Conservation (phyloP, 1,284 basidiomycete species). For the Phellopilus nigrolimitatus region DNA sequence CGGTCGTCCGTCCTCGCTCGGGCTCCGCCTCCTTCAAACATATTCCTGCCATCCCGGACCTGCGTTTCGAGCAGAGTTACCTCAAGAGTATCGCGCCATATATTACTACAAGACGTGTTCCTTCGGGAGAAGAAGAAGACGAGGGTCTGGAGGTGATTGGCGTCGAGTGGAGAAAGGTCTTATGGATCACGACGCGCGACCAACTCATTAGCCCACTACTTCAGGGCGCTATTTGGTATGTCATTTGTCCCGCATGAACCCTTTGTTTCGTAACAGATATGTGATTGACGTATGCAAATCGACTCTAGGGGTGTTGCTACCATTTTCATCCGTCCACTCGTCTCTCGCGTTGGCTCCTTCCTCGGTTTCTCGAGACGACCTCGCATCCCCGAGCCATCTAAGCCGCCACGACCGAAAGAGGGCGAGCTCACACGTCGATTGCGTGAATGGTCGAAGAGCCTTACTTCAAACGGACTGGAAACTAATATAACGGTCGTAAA, state of each 20-base stretch:
- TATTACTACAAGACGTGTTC: slow-evolving; percentile 36
- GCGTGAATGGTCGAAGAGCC: slow-evolving; percentile 18
- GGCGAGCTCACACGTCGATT: slow-evolving; percentile 18
- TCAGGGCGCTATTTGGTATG: slow-evolving; percentile 68
- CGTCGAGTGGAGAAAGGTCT: slow-evolving; percentile 54
- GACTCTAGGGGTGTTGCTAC: slow-evolving; percentile 34
- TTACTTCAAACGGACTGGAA: slow-evolving; percentile 12
- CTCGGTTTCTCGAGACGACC: slow-evolving; percentile 10
- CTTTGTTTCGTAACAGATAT: slow-evolving; percentile 6
- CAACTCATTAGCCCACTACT: slow-evolving; percentile 63
- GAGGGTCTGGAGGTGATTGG: slow-evolving; percentile 34
- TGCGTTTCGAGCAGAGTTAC: slow-evolving; percentile 70
- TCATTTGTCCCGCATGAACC: slow-evolving; percentile 3
- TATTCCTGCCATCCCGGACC: slow-evolving; percentile 53
- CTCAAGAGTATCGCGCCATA: slow-evolving; percentile 53
- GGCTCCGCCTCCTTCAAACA: slow-evolving; percentile 23
- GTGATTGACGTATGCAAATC: slow-evolving; percentile 5
- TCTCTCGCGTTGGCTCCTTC: slow-evolving; percentile 25
- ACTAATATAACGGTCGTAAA: no score
- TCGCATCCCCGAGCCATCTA: neutral
- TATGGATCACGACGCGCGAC: slow-evolving; percentile 62
- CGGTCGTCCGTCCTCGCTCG: slow-evolving; percentile 4
- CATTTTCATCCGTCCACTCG: slow-evolving; percentile 31
- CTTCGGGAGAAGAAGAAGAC: slow-evolving; percentile 22
- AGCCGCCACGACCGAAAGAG: slow-evolving; percentile 2